These are phyloP conservation scores for Candida mesenterica DNA, from an alignment of 1,139 yeast genomes.

Conservation along the genomic window DNA sequence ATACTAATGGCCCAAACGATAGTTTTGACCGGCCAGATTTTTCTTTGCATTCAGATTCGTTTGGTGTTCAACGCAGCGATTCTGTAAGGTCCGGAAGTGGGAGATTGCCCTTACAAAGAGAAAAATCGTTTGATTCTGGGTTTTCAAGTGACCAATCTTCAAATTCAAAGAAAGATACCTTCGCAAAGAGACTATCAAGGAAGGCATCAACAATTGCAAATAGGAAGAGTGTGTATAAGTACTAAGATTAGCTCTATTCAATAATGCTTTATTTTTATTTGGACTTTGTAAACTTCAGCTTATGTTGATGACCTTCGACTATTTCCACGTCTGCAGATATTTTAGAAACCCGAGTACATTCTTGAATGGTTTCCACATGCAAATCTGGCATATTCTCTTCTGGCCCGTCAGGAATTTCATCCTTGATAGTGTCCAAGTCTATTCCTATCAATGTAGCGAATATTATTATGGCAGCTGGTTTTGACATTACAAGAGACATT, in stretches of 20 bases:
- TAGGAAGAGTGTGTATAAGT: constrained; percentile 14
- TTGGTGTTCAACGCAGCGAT: constrained; percentile 9
- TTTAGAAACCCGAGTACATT: constrained; percentile 51
- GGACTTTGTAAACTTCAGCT: too few relatives aligned
- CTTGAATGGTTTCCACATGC: constrained; percentile 64
- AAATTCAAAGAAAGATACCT: constrained; percentile 21
- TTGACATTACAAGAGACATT: constrained; percentile 76
- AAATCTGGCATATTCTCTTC: constrained; percentile 75
- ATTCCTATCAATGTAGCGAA: constrained; percentile 50
- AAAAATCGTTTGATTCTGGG: constrained; percentile 16
- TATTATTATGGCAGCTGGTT: constrained; percentile 80
- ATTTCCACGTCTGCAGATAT: constrained; percentile 60
- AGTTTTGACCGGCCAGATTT: constrained; percentile 2
- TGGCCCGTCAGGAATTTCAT: constrained; percentile 68
- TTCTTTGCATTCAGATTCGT: constrained; percentile 7
- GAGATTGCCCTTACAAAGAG: constrained; percentile 11
- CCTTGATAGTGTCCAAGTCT: constrained; percentile 39
- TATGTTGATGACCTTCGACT: too few relatives aligned
- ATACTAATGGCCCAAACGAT: neutral
- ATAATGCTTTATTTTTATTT: too few relatives aligned
- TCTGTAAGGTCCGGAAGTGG: constrained; percentile 11
- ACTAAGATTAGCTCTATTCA: constrained; percentile 2
- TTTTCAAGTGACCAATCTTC: constrained; percentile 11
- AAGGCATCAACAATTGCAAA: constrained; percentile 32
- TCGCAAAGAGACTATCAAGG: constrained; percentile 30